Conservation (phyloP, 1,284 basidiomycete genomes). For the Phellopilus nigrolimitatus region DNA sequence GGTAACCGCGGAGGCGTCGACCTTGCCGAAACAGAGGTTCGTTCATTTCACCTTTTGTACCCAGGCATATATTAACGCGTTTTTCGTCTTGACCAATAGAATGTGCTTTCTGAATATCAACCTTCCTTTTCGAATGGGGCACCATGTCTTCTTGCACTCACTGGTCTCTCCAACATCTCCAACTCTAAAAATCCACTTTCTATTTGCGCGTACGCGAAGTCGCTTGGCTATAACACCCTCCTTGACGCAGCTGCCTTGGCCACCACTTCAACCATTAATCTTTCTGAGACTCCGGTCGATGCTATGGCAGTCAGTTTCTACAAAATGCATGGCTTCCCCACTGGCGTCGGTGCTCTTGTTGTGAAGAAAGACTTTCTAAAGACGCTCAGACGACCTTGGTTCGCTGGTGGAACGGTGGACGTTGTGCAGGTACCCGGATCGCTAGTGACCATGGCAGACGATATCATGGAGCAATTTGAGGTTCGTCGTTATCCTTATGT, state of each 20-base stretch:
- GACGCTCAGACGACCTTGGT: conserved; percentile 69
- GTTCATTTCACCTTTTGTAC: not conserved
- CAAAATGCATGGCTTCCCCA: conserved; percentile 88
- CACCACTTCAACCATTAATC: conserved; percentile 61
- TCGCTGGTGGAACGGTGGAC: conserved; percentile 77
- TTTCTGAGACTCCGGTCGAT: conserved; percentile 62
- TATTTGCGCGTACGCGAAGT: conserved; percentile 54
- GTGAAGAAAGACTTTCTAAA: conserved; percentile 64
- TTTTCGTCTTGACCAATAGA: conserved; percentile 20
- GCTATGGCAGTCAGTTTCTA: conserved; percentile 83
- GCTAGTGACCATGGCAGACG: conserved; percentile 55
- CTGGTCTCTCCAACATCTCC: conserved; percentile 77
- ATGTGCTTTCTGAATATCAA: conserved; percentile 33
- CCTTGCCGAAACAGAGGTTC: conserved; percentile 47
- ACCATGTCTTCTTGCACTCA: conserved; percentile 65
- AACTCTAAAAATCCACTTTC: conserved; percentile 59
- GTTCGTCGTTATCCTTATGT: conserved; percentile 33
- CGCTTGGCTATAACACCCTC: conserved; percentile 68
- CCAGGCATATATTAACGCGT: not conserved
- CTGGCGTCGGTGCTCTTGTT: conserved; percentile 76
- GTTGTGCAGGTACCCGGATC: conserved; percentile 75
- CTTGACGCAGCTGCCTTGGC: conserved; percentile 77
- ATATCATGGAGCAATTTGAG: conserved; percentile 71
- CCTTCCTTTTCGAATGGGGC: conserved; percentile 38
- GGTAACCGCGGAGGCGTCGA: conserved; percentile 60